Conservation (phyloP, 768 basidiomycete species). For the Ramaria sp. region DNA sequence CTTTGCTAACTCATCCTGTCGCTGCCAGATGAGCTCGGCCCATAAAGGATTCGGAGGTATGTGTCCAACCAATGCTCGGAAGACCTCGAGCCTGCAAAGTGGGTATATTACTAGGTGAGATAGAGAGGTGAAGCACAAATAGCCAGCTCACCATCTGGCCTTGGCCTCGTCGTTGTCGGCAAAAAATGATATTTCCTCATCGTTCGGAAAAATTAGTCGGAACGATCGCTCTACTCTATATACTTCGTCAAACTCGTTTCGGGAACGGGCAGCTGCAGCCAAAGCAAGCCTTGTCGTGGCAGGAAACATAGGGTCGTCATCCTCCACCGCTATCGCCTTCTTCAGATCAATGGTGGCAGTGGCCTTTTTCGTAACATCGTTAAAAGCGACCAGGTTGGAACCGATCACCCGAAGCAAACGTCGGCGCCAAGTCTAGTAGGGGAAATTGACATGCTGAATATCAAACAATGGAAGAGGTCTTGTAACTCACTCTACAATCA, state of each 20-base stretch:
- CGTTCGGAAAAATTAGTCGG: slow-evolving; percentile 65
- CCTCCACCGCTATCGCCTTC: slow-evolving; percentile 68
- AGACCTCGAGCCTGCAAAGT: slow-evolving; percentile 64
- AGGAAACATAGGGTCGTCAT: slow-evolving; percentile 44
- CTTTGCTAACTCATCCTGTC: slow-evolving; percentile 39
- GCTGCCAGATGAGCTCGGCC: slow-evolving; percentile 86
- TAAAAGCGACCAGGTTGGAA: slow-evolving; percentile 79
- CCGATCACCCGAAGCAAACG: slow-evolving; percentile 80
- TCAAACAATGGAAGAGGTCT: not conserved
- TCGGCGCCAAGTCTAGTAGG: slow-evolving; percentile 63
- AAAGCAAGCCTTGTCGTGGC: slow-evolving; percentile 37
- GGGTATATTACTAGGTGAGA: not conserved
- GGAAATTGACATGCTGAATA: slow-evolving; percentile 6
- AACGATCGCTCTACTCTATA: slow-evolving; percentile 77
- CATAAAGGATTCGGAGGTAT: slow-evolving; percentile 90
- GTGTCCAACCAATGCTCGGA: slow-evolving; percentile 74
- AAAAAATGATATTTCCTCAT: slow-evolving; percentile 80
- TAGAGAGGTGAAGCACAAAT: not conserved
- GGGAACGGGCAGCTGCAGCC: slow-evolving; percentile 25
- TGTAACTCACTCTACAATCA: slow-evolving; percentile 67
- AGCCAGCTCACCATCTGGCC: slow-evolving; percentile 55
- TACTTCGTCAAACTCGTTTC: slow-evolving; percentile 50
- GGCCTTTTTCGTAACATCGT: slow-evolving; percentile 84
- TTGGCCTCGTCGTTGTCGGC: slow-evolving; percentile 90
- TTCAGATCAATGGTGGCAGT: slow-evolving; percentile 87